Evolutionary conservation across 768 basidiomycete species (phyloP), one percentile per base, ranked within the genome.

Genomic region (Hemileccinum rubropunctum): DNA sequence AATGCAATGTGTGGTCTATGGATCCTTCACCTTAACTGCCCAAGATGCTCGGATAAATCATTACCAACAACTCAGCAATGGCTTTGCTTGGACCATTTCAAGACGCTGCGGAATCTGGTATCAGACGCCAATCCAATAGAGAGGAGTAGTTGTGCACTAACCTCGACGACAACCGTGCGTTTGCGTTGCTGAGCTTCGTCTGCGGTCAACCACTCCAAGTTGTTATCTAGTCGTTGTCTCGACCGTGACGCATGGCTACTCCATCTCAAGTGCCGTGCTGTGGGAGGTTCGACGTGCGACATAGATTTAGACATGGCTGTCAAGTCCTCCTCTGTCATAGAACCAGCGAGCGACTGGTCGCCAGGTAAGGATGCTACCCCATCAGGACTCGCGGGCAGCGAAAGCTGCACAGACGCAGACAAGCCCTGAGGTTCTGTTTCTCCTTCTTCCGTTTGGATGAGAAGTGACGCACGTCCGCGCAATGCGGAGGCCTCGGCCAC

Each of bases 241-340:
- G 63, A 62, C 12, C 51, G 59, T 3, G 42, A 55, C 50, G 51
- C 49, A 42, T 69, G 66, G 43, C 71, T 68, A 45, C 57, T 62
- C 67, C 72, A 73, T 35, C 72, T 69, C 32, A 58, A 50, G 39
- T 71, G 70, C 44, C 63, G 64, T 50, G 71, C 68, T 30, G 69
- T 60, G 26, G 76, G 69, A 27, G 75, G 70, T 59, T 88, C 87
- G 9, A 83, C 76, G 59, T 87, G 82, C 15, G 88, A 83, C 55
- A 82, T 80, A 2, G 86, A 88, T 70, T 84, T 88, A 4, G 88
- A 90, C 76, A 91, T 78, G 6, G 79, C 77, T 12, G 81, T 80
- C 48, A 88, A 65, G 61, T 87, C 86, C 53, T 88, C 86, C 62
- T 88, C 86, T 28, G 76, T 78, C 48, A 83, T 71, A 8, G 84